A percentile compares a stretch with the other conserved stretches of the same genome.
phyloP scores from a whole-genome alignment of 2,329 filamentous ascomycete species.

The Boeremia lycopersici region DNA sequence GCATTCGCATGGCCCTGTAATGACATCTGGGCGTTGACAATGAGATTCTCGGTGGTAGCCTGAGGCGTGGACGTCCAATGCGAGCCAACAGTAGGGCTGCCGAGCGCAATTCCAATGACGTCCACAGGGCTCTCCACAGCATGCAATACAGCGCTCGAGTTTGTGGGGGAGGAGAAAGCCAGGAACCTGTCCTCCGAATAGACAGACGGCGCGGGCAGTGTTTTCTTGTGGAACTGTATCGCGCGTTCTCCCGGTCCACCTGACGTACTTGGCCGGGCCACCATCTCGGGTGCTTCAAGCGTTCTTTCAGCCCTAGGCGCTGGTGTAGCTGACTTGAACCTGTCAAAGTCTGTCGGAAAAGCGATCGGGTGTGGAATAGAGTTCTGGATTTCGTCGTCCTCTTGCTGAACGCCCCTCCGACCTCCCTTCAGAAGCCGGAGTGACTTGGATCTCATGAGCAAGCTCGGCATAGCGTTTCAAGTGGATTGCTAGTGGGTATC shows the following conservation, averaged over 20 bases:
- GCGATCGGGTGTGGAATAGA: slow-evolving; percentile 32
- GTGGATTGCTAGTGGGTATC: slow-evolving; percentile 40
- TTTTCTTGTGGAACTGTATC: slow-evolving; percentile 46
- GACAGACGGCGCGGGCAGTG: slow-evolving; percentile 31
- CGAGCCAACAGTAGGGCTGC: slow-evolving; percentile 44
- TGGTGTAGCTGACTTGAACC: slow-evolving; percentile 40
- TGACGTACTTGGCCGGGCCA: slow-evolving; percentile 44
- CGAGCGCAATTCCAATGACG: slow-evolving; percentile 49
- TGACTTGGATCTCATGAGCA: slow-evolving; percentile 47
- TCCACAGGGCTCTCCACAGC: slow-evolving; percentile 38
- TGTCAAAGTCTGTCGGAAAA: slow-evolving; percentile 36
- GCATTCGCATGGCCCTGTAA: slow-evolving; percentile 4
- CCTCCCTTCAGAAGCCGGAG: slow-evolving; percentile 43
- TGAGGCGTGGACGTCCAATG: slow-evolving; percentile 38
- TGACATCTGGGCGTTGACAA: slow-evolving; percentile 19
- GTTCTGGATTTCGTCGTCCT: slow-evolving; percentile 22
- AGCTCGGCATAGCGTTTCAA: slow-evolving; percentile 49
- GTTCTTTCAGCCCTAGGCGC: slow-evolving; percentile 31
- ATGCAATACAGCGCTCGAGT: slow-evolving; percentile 40
- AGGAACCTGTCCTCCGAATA: slow-evolving; percentile 34
- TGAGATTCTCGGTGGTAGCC: slow-evolving; percentile 18
- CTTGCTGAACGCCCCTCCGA: slow-evolving; percentile 40
- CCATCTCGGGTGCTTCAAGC: slow-evolving; percentile 39
- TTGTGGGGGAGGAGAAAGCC: slow-evolving; percentile 35
- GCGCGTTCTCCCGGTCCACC: slow-evolving; percentile 42